A percentile compares a stretch with the other conserved stretches of the same genome.
Evolutionary conservation across 257 asterid genomes (phyloP).

Genomic region (Pogostemon cablin): DNA sequence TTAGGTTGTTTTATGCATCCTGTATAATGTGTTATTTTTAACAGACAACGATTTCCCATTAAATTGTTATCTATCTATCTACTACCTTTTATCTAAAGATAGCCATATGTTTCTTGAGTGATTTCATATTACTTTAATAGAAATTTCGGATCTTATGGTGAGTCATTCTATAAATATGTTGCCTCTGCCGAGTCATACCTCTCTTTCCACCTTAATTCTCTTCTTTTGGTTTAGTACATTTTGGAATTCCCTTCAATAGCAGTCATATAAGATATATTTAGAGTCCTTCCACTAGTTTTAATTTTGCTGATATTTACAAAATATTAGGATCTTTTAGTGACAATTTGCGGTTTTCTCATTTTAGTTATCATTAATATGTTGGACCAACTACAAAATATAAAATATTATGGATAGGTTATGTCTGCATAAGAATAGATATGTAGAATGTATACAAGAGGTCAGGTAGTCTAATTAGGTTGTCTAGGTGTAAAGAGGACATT

Average conservation of each 20-base stretch:
- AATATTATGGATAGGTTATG: constrained; percentile 13
- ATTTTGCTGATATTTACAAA: neutral
- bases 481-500: constrained; percentile 14
- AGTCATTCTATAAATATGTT: neutral
- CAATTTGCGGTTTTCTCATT: constrained; percentile 10
- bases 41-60: constrained; percentile 8
- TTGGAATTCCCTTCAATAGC: neutral
- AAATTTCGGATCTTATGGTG: neutral
- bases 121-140: neutral
- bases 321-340: neutral
- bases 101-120: constrained; percentile 5
- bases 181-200: neutral
- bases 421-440: constrained; percentile 11
- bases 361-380: neutral
- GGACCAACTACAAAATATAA: constrained; percentile 1
- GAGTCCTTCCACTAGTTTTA: neutral
- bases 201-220: neutral
- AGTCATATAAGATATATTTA: neutral
- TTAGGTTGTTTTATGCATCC: constrained; percentile 16
- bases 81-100: constrained; percentile 14
- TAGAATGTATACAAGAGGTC: constrained; percentile 12
- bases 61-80: constrained; percentile 8
- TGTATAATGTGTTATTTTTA: constrained; percentile 9
- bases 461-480: neutral
- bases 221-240: neutral